Conservation (phyloP, 441 rosid species). For the Pelargonium fulgidum region DNA sequence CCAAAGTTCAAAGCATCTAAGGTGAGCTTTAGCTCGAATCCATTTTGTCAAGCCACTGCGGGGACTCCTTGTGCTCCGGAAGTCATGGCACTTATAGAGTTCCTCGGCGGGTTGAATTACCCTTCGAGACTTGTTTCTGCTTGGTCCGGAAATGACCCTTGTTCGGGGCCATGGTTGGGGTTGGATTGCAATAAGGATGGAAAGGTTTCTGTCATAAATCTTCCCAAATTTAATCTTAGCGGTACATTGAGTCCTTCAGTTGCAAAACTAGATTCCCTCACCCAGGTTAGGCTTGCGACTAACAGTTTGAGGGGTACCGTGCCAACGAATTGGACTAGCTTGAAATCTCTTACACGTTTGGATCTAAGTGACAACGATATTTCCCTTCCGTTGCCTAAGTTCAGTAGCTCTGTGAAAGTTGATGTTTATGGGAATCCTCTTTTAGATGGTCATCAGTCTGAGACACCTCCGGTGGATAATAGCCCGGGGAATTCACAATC, state of each 20-base stretch:
- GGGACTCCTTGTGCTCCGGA: constrained; percentile 46
- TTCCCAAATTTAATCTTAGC: constrained; percentile 29
- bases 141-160: constrained; percentile 59
- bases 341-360: constrained; percentile 41
- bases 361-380: constrained; percentile 53
- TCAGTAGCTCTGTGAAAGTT: constrained; percentile 29
- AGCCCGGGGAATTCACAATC: constrained; percentile 20
- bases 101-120: constrained; percentile 37
- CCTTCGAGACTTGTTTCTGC: constrained; percentile 37
- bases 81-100: constrained; percentile 36
- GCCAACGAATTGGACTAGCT: constrained; percentile 52
- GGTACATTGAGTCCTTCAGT: constrained; percentile 40
- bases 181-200: constrained; percentile 38
- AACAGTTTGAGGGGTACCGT: constrained; percentile 43
- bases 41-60: constrained; percentile 37
- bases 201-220: constrained; percentile 37
- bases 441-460: constrained; percentile 18
- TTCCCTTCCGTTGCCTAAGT: constrained; percentile 49
- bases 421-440: constrained; percentile 39
- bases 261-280: constrained; percentile 36
- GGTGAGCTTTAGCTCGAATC: constrained; percentile 23
- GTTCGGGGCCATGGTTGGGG: constrained; percentile 46
- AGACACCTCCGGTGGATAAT: constrained; percentile 23
- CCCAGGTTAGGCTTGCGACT: constrained; percentile 36
- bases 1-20: constrained; percentile 34